phyloP scores from a whole-genome alignment of 257 asterid genomes.

The Osmanthus fragrans region DNA sequence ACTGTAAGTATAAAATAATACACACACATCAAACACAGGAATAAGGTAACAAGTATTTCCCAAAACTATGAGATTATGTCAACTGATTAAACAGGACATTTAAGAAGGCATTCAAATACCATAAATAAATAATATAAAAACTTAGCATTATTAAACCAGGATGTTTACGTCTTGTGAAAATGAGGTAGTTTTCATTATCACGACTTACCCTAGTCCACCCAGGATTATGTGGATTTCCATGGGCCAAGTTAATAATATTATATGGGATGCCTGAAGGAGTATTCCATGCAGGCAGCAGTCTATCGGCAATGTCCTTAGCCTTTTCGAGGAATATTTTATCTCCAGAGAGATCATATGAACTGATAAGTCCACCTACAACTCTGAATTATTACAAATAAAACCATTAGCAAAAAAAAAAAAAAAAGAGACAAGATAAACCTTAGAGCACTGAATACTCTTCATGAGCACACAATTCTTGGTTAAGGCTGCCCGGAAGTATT shows the following conservation, averaged over 20 bases:
- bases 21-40: background rate
- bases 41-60: background rate
- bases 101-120: too few relatives aligned
- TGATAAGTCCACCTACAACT: constrained; percentile 99
- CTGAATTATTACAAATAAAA: constrained; percentile 49
- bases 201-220: constrained; percentile 96
- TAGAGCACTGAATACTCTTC: too few relatives aligned
- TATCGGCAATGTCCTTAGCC: constrained; percentile 92
- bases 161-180: too few relatives aligned
- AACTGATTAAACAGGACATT: background rate
- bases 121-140: too few relatives aligned
- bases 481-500: background rate
- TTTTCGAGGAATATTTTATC: constrained; percentile 88
- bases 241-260: constrained; percentile 82
- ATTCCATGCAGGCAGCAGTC: constrained; percentile 98
- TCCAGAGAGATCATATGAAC: constrained; percentile 95
- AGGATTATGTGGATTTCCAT: constrained; percentile 94
- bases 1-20: background rate
- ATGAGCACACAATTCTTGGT: too few relatives aligned
- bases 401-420: constrained; percentile 20
- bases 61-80: background rate
- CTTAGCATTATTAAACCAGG: too few relatives aligned
- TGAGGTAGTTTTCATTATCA: background rate
- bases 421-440: constrained; percentile 21
- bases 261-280: constrained; percentile 92